Evolutionary conservation across 257 asterid species (phyloP), one percentile per base, ranked within the genome.

Genomic region (Lycium ferocissimum): DNA sequence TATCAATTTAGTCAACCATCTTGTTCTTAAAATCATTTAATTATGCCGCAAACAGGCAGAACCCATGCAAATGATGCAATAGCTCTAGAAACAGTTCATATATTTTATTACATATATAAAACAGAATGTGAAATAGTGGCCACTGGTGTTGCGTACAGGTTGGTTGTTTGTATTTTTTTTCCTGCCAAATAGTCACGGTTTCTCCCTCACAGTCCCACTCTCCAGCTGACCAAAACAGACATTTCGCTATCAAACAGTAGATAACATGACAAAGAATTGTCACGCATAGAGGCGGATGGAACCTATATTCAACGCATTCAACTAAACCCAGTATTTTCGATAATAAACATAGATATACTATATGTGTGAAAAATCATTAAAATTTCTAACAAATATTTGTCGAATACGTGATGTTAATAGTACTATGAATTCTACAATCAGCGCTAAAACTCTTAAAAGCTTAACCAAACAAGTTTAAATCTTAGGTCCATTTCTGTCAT

Each of bases 151-250:
- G 40, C 33, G 82, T 53, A 78, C 65, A 78, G 62, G 82, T 78
- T 53, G 66, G 6, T 7, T 8, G 14, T 4, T 76, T 76, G 43
- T 75, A 3, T 49, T 49, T 53, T 76, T 70, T 7, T 9, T 26
- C 70, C 66, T 78, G 82, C 82, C 61, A 78, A 14, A 78, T 78
- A 78, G 82, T 78, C 82, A 53, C 82, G 82, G 82, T 33, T 78
- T 78, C 1, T 40, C 49, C 80, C 63, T 35, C 81, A 61, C 79
- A 79, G 10, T 53, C 65, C 33, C 82, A 53, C 80, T 71, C 71
- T 66, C 70, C 51, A 69, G 59, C 85, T 58, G 84, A 86, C 90
- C 86, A 79, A 86, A 89, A 87, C 58, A 79, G 88, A 86, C 86
- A 89, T 54, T 22, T 22, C 2, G 40, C 85, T 67, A 84, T 18